Evolutionary conservation across 441 rosid genomes (phyloP).

Genomic region (Mallotus repandus): DNA sequence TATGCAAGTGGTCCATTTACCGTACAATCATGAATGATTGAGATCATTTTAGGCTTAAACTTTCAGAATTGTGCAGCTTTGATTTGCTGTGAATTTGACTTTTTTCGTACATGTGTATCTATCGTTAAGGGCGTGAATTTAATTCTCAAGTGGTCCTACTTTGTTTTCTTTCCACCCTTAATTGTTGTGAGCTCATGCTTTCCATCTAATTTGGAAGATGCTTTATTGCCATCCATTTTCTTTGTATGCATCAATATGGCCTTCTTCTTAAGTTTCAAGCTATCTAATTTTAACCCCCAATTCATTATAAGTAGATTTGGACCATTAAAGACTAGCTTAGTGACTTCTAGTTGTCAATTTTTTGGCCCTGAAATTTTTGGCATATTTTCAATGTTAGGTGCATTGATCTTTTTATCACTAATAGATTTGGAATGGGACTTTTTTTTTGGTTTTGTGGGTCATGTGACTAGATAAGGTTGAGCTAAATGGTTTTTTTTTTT

Average conservation of each 20-base stretch:
- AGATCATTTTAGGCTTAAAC: background rate
- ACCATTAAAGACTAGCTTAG: too few relatives aligned
- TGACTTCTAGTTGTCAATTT: background rate
- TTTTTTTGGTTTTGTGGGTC: too few relatives aligned
- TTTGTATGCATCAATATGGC: background rate
- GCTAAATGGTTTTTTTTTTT: background rate
- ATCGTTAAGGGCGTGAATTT: background rate
- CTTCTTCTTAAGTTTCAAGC: background rate
- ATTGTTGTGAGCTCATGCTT: background rate
- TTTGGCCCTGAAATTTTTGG: background rate
- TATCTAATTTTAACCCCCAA: background rate
- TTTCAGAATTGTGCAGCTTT: background rate
- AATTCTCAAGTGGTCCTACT: background rate
- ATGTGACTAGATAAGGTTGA: too few relatives aligned
- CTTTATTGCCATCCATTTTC: background rate
- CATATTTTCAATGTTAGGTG: background rate
- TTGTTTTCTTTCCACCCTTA: background rate
- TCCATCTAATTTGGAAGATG: background rate
- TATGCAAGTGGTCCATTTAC: constrained; percentile 2
- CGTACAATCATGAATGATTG: background rate
- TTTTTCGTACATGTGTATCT: too few relatives aligned
- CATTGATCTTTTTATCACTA: background rate
- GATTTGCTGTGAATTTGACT: background rate
- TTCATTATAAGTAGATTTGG: background rate
- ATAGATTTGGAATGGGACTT: background rate